A percentile compares a stretch with the other conserved stretches of the same genome.
Conservation (phyloP, 129 eudicot species). For the Calendula officinalis region DNA sequence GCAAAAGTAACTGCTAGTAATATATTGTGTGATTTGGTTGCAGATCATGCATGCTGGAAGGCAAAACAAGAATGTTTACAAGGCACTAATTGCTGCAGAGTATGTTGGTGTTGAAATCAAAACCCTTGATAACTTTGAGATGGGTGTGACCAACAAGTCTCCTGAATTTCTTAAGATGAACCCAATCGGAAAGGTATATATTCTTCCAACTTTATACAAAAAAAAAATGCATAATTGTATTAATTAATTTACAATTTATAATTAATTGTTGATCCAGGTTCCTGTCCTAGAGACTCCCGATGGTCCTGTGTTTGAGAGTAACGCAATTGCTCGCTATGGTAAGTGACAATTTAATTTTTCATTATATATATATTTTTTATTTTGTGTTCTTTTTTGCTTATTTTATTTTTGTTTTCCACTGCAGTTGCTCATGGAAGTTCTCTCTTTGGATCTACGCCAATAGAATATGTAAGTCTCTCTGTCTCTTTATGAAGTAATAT, state of each 20-base stretch:
- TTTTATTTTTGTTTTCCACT: constrained; percentile 4
- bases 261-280: constrained; percentile 1
- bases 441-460: constrained; percentile 53
- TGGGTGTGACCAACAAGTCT: constrained; percentile 77
- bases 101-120: constrained; percentile 67
- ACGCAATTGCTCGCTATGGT: constrained; percentile 92
- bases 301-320: constrained; percentile 80
- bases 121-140: constrained; percentile 48
- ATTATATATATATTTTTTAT: background rate
- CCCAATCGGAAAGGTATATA: constrained; percentile 80
- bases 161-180: constrained; percentile 89
- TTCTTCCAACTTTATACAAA: background rate
- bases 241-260: no score
- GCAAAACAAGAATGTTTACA: constrained; percentile 62
- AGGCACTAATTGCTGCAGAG: constrained; percentile 77
- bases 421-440: constrained; percentile 58
- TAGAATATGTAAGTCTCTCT: constrained; percentile 54
- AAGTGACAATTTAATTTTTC: constrained; percentile 5
- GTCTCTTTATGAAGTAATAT: background rate
- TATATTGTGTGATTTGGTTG: background rate
- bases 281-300: constrained; percentile 88
- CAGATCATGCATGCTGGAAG: constrained; percentile 55
- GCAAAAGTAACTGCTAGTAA: background rate
- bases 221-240: background rate
- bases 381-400: background rate